Evolutionary conservation across 2,329 filamentous ascomycete species (phyloP).

Genomic region (Hypoxylon sp.): DNA sequence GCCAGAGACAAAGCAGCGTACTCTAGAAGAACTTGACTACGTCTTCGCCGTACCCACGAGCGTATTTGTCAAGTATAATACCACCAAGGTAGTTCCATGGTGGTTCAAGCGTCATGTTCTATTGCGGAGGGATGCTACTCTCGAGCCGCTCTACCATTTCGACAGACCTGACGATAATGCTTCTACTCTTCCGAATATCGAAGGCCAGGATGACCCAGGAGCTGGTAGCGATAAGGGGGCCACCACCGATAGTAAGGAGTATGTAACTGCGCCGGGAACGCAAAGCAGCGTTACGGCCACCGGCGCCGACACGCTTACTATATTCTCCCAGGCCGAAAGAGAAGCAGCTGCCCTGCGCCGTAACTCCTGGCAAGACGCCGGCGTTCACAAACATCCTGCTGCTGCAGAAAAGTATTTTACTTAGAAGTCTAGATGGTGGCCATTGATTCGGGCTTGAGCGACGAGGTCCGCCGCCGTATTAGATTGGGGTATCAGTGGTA

Average conservation of each 20-base stretch:
- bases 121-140: constrained; percentile 8
- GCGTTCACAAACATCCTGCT: constrained; percentile 23
- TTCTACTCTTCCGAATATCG: not conserved
- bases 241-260: constrained; percentile 22
- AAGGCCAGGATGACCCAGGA: constrained; percentile 1
- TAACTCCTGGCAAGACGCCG: constrained; percentile 28
- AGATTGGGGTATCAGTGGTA: not conserved
- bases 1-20: constrained; percentile 55
- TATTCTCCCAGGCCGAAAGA: constrained; percentile 26
- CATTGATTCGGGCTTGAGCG: too few relatives aligned
- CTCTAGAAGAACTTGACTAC: constrained; percentile 42
- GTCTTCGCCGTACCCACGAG: constrained; percentile 39
- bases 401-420: constrained; percentile 14
- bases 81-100: constrained; percentile 37
- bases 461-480: too few relatives aligned
- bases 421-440: constrained; percentile 5
- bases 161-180: constrained; percentile 4
- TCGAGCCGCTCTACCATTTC: constrained; percentile 37
- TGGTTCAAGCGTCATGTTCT: constrained; percentile 39
- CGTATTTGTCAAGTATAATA: constrained; percentile 39
- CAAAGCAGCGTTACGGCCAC: constrained; percentile 17
- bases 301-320: constrained; percentile 23
- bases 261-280: not conserved
- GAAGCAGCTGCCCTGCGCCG: constrained; percentile 26
- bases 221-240: constrained; percentile 21